A percentile compares a stretch with the other conserved stretches of the same genome.
phyloP scores from a whole-genome alignment of 2,329 filamentous ascomycete species.

The Penicillium frequentans region DNA sequence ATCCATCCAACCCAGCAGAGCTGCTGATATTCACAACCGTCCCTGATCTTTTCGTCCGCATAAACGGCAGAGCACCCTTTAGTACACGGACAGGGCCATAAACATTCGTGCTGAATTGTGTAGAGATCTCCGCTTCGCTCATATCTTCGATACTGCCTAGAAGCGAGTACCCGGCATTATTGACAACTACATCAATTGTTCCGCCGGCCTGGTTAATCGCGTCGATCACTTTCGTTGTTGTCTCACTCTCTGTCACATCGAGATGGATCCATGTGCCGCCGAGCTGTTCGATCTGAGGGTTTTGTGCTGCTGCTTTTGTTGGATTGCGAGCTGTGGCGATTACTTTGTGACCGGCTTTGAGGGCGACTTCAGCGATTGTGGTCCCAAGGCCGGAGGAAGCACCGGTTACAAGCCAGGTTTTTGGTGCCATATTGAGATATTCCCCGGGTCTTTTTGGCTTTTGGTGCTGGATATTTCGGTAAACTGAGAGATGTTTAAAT shows the following conservation, averaged over 20 bases:
- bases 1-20: slow-evolving; percentile 19
- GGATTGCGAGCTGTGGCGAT: slow-evolving; percentile 26
- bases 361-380: slow-evolving; percentile 18
- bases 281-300: slow-evolving; percentile 15
- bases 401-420: slow-evolving; percentile 22
- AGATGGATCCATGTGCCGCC: slow-evolving; percentile 17
- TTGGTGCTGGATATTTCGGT: no score
- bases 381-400: slow-evolving; percentile 24
- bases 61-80: slow-evolving; percentile 24
- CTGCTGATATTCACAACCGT: slow-evolving; percentile 28
- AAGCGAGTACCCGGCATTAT: slow-evolving; percentile 25
- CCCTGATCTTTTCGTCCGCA: slow-evolving; percentile 24
- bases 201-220: slow-evolving; percentile 1
- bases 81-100: slow-evolving; percentile 27
- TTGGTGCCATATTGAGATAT: not conserved
- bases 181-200: slow-evolving; percentile 15
- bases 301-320: slow-evolving; percentile 15
- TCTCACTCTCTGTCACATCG: slow-evolving; percentile 9
- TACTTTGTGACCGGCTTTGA: slow-evolving; percentile 23
- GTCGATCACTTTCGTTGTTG: slow-evolving; percentile 5
- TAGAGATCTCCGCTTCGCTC: slow-evolving; percentile 22
- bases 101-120: slow-evolving; percentile 26
- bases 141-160: slow-evolving; percentile 27
- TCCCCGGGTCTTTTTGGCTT: no score
- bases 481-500: not conserved